Evolutionary conservation across 345 rosid genomes (phyloP), one percentile per base, ranked within the genome.

Genomic region (Diplotaxis tenuifolia): DNA sequence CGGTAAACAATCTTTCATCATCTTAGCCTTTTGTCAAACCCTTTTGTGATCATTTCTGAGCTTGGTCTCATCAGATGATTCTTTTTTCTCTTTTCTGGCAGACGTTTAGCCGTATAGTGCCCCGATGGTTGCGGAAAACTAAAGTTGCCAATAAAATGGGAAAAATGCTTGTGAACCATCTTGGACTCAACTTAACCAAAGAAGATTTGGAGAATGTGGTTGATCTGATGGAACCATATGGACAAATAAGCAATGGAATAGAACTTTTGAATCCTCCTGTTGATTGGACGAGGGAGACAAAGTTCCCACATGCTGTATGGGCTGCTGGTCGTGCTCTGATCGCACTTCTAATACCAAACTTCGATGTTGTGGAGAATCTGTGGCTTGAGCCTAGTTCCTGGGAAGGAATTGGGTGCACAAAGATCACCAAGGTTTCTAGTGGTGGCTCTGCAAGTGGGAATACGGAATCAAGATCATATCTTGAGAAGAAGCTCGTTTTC

Each of bases 341-440:
- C 34, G 82, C 96, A 28, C 83, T 83, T 80, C 72, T 91, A 22
- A 83, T 91, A 61, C 98, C 98, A 49, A 93, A 89, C 75, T 93
- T 86, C 22, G 98, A 89, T 75, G 77, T 80, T 25, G 97, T 93
- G 20, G 96, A 93, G 72, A 86, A 85, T 77, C 69, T 93, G 62
- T 93, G 98, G 98, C 86, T 93, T 82, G 97, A 93, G 78, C 97
- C 98, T 29, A 81, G 72, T 79, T 86, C 96, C 21, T 91, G 98
- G 98, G 89, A 91, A 92, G 98, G 98, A 80, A 89, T 93, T 76
- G 98, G 97, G 69, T 93, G 97, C 62, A 89, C 98, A 54, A 93
- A 93, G 81, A 87, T 93, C 75, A 86, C 89, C 19, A 89, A 87
- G 83, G 85, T 86, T 67, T 79, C 72, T 77, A 84, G 73, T 36